phyloP scores from a whole-genome alignment of 202 grass and related monocot genomes.

The Eragrostis tef region DNA sequence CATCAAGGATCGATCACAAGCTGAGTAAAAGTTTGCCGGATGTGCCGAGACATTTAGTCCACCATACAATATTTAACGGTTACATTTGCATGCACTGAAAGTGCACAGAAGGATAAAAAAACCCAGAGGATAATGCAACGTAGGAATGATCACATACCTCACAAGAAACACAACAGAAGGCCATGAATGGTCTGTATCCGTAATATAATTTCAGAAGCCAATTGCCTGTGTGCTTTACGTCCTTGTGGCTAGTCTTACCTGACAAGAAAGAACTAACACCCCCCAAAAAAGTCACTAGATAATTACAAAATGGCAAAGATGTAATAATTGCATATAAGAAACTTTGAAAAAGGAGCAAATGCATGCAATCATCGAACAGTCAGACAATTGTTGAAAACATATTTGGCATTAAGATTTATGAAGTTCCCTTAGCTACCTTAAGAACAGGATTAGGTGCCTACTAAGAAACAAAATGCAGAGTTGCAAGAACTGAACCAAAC shows the following conservation, averaged over 20 bases:
- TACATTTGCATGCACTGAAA: slow-evolving; percentile 1
- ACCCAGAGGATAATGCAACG: not conserved
- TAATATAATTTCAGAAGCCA: slow-evolving; percentile 94
- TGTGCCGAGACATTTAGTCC: not conserved
- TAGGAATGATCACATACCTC: slow-evolving; percentile 61
- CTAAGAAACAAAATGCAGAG: slow-evolving; percentile 26
- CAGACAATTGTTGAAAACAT: not conserved
- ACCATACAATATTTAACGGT: too few species aligned
- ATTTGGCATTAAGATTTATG: slow-evolving; percentile 3
- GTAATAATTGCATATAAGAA: slow-evolving; percentile 8
- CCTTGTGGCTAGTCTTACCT: slow-evolving; percentile 92
- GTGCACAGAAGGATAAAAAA: not conserved
- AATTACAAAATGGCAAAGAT: too few species aligned
- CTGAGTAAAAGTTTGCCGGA: not conserved
- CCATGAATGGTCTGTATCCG: slow-evolving; percentile 81
- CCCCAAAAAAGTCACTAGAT: slow-evolving; percentile 40
- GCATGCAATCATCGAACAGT: slow-evolving; percentile 7
- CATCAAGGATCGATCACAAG: not conserved
- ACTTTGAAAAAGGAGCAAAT: slow-evolving; percentile 7
- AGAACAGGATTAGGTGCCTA: slow-evolving; percentile 2
- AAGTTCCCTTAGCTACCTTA: not conserved
- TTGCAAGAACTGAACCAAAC: slow-evolving; percentile 30
- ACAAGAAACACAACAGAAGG: slow-evolving; percentile 90
- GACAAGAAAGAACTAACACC: slow-evolving; percentile 82
- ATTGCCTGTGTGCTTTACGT: slow-evolving; percentile 80